Evolutionary conservation across 192 early-diverging fungal genomes (phyloP), one percentile per base, ranked within the genome.

Genomic region (Umbelopsis isabellina): DNA sequence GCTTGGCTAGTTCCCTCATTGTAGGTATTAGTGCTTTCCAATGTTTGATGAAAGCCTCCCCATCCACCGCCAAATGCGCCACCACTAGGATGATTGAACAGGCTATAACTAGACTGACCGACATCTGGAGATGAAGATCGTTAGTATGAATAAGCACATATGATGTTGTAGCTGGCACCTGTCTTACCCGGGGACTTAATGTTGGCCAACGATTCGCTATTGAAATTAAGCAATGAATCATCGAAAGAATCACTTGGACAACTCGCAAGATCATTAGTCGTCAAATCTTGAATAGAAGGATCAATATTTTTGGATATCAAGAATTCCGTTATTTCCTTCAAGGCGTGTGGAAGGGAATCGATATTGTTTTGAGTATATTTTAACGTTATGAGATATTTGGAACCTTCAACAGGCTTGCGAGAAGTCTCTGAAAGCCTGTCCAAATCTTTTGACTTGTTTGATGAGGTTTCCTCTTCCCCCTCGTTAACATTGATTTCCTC

Each of bases 291-390:
- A 35, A 61, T 35, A 25, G 55, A 35, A 2, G 55, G 55, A 25
- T 7, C 71, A 48, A 80, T 80, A 33, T 76, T 71, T 37, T 76
- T 75, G 23, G 72, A 41, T 18, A 75, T 65, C 67, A 80, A 45
- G 20, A 53, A 80, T 35, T 76, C 71, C 1, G 75, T 75, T 16
- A 80, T 68, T 5, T 76, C 51, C 49, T 80, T 72, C 64, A 76
- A 70, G 9, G 79, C 79, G 27, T 67, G 72, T 44, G 70, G 74
- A 3, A 80, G 72, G 15, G 75, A 69, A 20, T 80, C 74, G 23
- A 76, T 72, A 45, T 73, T 80, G 45, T 76, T 80, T 7, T 75
- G 74, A 18, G 74, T 80, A 61, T 76, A 80, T 55, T 80, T 80
- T 67, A 80, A 75, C 7, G 76, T 46, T 25, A 80, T 76, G 3